Conservation (phyloP, 2,329 filamentous ascomycete genomes). For the Zasmidium citrigriseum region DNA sequence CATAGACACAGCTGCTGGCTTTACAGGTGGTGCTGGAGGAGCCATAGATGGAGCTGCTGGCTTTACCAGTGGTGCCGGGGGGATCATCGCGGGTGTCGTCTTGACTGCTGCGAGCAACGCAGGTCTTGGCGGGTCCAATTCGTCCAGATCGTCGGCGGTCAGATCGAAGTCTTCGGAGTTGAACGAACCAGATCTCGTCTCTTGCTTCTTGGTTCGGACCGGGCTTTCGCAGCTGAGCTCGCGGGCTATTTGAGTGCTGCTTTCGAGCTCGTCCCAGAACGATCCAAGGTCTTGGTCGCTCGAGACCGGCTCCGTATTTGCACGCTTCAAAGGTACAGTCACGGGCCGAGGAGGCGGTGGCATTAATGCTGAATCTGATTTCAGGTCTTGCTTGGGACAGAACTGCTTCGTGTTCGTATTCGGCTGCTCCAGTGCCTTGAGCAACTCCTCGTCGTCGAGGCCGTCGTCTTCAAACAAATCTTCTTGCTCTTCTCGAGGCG, state of each 20-base stretch:
- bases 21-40: background rate
- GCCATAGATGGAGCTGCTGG: background rate
- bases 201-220: background rate
- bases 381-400: background rate
- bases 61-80: conserved; percentile 2
- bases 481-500: conserved; percentile 3
- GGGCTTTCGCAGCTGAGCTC: conserved; percentile 37
- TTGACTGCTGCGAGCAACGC: conserved; percentile 2
- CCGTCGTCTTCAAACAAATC: conserved; percentile 30
- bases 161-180: conserved; percentile 40
- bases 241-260: conserved; percentile 47
- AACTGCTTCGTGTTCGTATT: background rate
- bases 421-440: conserved; percentile 22
- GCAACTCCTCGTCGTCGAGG: conserved; percentile 35
- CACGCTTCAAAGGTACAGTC: background rate
- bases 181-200: conserved; percentile 34
- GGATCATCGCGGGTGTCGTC: background rate
- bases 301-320: background rate
- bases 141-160: conserved; percentile 43
- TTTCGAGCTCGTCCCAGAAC: conserved; percentile 45
- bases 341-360: conserved; percentile 9
- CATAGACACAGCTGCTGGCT: conserved; percentile 8
- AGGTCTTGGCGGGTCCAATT: conserved; percentile 27
- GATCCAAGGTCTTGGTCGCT: conserved; percentile 23
- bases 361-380: conserved; percentile 7